Conservation (phyloP, 306 rosid species). For the Vigna mungo region DNA sequence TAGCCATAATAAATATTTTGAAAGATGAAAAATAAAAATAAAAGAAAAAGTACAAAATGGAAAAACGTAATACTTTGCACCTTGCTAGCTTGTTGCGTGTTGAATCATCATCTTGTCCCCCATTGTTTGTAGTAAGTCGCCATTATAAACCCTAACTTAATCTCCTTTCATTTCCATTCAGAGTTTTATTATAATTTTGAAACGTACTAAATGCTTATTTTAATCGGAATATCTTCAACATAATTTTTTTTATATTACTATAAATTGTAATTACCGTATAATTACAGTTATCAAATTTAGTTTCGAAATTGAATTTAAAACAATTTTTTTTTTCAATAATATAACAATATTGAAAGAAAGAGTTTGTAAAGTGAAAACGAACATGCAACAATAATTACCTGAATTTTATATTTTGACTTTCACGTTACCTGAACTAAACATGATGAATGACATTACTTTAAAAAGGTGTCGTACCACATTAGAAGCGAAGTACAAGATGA, state of each 20-base stretch:
- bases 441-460: background rate
- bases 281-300: background rate
- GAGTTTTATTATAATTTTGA: background rate
- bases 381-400: background rate
- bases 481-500: background rate
- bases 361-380: background rate
- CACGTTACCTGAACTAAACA: background rate
- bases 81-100: slow-evolving; percentile 1
- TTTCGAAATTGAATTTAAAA: background rate
- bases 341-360: background rate
- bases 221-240: background rate
- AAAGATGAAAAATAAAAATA: background rate
- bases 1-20: too few species aligned
- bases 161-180: background rate
- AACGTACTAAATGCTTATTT: background rate
- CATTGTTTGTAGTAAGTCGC: background rate
- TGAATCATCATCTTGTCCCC: background rate
- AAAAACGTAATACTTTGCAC: background rate
- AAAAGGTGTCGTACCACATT: background rate
- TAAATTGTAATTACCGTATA: background rate
- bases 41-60: background rate
- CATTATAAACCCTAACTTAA: background rate
- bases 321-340: background rate
- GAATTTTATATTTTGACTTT: slow-evolving; percentile 18
- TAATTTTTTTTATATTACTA: background rate